Base-by-base conservation (phyloP, 2,329 filamentous ascomycete genomes). In the Tolypocladium ophioglossoides region DNA sequence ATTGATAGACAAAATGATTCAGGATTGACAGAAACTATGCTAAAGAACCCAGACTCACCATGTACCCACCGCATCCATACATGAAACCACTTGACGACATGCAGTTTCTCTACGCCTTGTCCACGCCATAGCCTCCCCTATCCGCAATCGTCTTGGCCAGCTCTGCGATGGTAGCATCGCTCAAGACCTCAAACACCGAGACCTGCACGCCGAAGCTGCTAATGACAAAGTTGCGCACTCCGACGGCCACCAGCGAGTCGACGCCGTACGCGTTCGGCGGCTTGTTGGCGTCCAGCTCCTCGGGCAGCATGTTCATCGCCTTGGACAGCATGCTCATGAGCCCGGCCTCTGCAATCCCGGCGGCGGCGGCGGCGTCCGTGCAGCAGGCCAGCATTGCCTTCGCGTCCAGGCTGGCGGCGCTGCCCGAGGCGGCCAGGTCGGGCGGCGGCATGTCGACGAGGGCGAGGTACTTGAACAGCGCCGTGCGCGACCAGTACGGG, bases 231-330 rank as follows among this genome's bases (percentile, higher is more conserved):
- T 73, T 78, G n/a, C 77, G 70, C 9, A 79, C 65, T 12, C 73
- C 74, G n/a, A 80, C 74, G 1, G 77, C 77, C 6, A 78, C 73
- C 9, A 80, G 68, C 0, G 75, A 78, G 63, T 80, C 78, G 8
- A 80, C 73, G 0, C 77, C 78, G 55, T 79, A 80, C 4, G 70
- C 72, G 35, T 67, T 70, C 4, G 73, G 69, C 1, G 72, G 63
- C 54, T 68, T 69, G 35, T 63, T 62, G 38, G 65, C 61, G 56
- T 78, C 73, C n/a, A 78, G 69, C 50, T 77, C 74, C 49, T 71
- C 70, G 0, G 68, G 65, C 3, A 71, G 61, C 66, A 76, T 71
- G 54, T 70, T 75, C 69, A 76, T 75, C 38, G 70, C 68, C 61
- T 72, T 71, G 53, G 73, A 68, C 22, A 77, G 64, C 70, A 76